Percentiles rank a stretch among this genome's conserved stretches.
Evolutionary conservation across 305 asterid genomes (phyloP).

Genomic region (Caryopteris hybrid): DNA sequence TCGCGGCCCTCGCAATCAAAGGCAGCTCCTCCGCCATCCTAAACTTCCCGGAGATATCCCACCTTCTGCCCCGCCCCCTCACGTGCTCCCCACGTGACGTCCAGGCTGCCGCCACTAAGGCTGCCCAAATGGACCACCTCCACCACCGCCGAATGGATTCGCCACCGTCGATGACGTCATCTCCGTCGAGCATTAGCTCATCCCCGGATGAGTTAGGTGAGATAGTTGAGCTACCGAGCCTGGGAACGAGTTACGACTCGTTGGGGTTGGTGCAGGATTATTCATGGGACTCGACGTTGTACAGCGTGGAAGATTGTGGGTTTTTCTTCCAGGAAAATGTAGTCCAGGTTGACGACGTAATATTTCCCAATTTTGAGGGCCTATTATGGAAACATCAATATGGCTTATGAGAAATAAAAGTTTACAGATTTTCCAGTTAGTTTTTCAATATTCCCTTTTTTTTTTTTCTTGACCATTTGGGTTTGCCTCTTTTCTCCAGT

Average conservation of each 20-base stretch:
- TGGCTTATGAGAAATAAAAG: neutral
- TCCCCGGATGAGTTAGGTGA: slow-evolving; percentile 61
- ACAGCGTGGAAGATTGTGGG: slow-evolving; percentile 20
- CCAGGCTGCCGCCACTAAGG: slow-evolving; percentile 52
- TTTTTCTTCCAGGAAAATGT: neutral
- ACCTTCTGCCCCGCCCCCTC: slow-evolving; percentile 41
- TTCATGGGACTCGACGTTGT: slow-evolving; percentile 42
- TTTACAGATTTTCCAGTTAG: no score
- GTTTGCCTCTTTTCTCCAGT: no score
- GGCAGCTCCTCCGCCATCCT: slow-evolving; percentile 41
- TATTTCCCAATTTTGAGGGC: slow-evolving; percentile 16
- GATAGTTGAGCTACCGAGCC: slow-evolving; percentile 71
- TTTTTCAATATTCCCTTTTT: no score
- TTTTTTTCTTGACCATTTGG: no score
- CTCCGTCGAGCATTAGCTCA: no score
- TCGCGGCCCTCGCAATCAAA: slow-evolving; percentile 48
- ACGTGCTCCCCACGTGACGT: slow-evolving; percentile 56
- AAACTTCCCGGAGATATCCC: slow-evolving; percentile 44
- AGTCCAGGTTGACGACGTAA: neutral
- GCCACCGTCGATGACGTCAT: no score
- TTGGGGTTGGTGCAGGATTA: slow-evolving; percentile 25
- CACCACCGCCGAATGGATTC: no score
- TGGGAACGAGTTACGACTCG: slow-evolving; percentile 47
- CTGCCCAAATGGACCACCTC: slow-evolving; percentile 45
- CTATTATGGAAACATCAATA: slow-evolving; percentile 19